Conservation (phyloP, 805 yeast genomes). For the Yarrowia osloensis region DNA sequence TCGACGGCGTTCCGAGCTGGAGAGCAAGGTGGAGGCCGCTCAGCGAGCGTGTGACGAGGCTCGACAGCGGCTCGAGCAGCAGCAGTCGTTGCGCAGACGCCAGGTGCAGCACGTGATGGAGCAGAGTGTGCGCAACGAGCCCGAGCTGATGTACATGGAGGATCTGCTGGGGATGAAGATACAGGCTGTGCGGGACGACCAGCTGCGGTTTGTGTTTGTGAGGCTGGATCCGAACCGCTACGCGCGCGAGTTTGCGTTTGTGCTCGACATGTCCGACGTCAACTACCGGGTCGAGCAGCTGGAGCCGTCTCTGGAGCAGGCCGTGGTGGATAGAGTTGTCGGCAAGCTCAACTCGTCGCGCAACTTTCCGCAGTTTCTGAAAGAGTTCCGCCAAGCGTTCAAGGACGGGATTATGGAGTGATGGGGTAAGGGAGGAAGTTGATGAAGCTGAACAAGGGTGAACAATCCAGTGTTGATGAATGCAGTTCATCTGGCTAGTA, state of each 20-base stretch:
- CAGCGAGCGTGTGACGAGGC: constrained; percentile 3
- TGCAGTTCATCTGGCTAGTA: no score
- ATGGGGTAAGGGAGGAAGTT: no score
- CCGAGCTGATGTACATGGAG: constrained; percentile 57
- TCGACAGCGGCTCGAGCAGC: constrained; percentile 30
- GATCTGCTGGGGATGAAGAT: constrained; percentile 56
- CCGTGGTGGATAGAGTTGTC: constrained; percentile 35
- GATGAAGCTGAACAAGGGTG: no score
- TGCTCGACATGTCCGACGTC: constrained; percentile 50
- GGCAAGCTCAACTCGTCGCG: constrained; percentile 37
- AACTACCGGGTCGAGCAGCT: constrained; percentile 43
- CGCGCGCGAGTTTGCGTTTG: constrained; percentile 48
- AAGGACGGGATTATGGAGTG: background rate
- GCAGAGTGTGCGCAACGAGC: constrained; percentile 53
- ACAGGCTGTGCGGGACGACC: constrained; percentile 52
- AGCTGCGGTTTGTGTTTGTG: constrained; percentile 52
- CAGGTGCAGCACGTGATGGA: constrained; percentile 42
- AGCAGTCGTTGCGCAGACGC: constrained; percentile 43
- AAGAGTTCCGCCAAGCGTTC: constrained; percentile 39
- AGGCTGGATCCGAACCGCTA: constrained; percentile 51
- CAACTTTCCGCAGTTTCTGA: constrained; percentile 38
- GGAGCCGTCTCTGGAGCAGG: constrained; percentile 45
- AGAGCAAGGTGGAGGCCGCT: background rate
- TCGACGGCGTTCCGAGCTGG: background rate
- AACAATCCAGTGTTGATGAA: background rate